A percentile compares a stretch with the other conserved stretches of the same genome.
Evolutionary conservation across 2,329 filamentous ascomycete genomes (phyloP).

Genomic region (Zelopaecilomyces penicillatus): DNA sequence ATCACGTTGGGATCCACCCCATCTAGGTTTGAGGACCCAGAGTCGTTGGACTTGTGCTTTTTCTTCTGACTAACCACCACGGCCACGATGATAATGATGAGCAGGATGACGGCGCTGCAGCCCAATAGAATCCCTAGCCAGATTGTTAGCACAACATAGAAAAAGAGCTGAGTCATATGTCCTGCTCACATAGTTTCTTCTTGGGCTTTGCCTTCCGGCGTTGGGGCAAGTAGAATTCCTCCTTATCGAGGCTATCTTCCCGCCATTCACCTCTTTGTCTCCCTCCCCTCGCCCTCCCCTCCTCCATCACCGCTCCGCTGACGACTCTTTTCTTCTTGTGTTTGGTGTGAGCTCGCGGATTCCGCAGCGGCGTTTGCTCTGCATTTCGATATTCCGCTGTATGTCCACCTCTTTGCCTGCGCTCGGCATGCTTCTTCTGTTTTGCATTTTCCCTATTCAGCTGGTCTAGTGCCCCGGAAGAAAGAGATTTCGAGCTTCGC

Average conservation of each 20-base stretch:
- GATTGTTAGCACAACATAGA: slow-evolving; percentile 13
- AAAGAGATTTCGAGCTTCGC: slow-evolving; percentile 24
- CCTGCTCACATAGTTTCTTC: slow-evolving; percentile 52
- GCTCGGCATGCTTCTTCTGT: slow-evolving; percentile 39
- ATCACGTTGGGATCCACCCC: slow-evolving; percentile 48
- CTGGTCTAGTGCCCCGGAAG: slow-evolving; percentile 53
- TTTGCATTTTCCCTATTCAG: slow-evolving; percentile 52
- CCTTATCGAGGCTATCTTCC: slow-evolving; percentile 39
- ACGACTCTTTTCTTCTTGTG: slow-evolving; percentile 54
- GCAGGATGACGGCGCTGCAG: slow-evolving; percentile 44
- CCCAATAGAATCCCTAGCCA: slow-evolving; percentile 47
- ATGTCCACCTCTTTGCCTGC: slow-evolving; percentile 14
- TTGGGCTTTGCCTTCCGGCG: slow-evolving; percentile 37
- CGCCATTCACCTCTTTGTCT: slow-evolving; percentile 36
- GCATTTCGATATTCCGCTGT: slow-evolving; percentile 19
- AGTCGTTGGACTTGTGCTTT: slow-evolving; percentile 14
- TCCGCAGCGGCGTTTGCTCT: slow-evolving; percentile 9
- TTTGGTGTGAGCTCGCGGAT: slow-evolving; percentile 27
- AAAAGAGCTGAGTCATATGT: background rate
- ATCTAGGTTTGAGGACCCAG: slow-evolving; percentile 33
- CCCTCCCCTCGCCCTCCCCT: slow-evolving; percentile 42
- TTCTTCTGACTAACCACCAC: slow-evolving; percentile 60
- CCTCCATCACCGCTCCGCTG: slow-evolving; percentile 61
- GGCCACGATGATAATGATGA: slow-evolving; percentile 60
- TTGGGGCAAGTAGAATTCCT: slow-evolving; percentile 35